These are phyloP conservation scores for Penicillium griseofulvum DNA, from an alignment of 2,329 filamentous ascomycete species.

Conservation along the genomic window DNA sequence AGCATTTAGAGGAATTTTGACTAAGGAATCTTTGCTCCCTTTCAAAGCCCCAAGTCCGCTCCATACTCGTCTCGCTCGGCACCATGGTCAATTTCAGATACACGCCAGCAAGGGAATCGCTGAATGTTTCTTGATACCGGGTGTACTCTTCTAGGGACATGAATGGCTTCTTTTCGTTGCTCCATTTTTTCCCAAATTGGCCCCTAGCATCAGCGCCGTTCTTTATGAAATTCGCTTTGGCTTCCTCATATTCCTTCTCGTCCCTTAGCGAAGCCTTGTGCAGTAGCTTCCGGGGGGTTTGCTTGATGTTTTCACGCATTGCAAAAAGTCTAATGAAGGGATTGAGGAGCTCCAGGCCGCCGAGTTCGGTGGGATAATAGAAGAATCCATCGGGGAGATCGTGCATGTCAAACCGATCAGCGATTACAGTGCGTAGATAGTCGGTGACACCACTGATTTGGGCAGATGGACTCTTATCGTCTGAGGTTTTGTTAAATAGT, in stretches of 20 bases:
- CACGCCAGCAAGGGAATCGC: conserved; percentile 26
- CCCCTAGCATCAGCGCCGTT: conserved; percentile 18
- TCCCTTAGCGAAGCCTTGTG: conserved; percentile 40
- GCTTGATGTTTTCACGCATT: conserved; percentile 46
- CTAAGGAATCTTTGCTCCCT: conserved; percentile 20
- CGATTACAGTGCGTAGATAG: conserved; percentile 55
- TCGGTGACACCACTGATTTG: conserved; percentile 49
- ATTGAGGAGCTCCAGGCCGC: conserved; percentile 51
- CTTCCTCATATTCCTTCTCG: conserved; percentile 55
- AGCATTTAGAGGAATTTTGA: background rate
- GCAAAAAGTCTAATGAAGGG: conserved; percentile 51
- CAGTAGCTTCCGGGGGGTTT: conserved; percentile 35
- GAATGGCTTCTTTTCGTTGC: conserved; percentile 26
- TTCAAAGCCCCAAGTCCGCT: conserved; percentile 28
- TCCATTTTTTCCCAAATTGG: background rate
- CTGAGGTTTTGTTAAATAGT: conserved; percentile 45
- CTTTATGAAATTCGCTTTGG: conserved; percentile 34
- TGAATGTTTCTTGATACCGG: conserved; percentile 36
- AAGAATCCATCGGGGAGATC: conserved; percentile 53
- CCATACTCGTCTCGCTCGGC: conserved; percentile 33
- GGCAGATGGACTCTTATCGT: background rate
- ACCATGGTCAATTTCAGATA: conserved; percentile 34
- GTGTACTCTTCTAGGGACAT: conserved; percentile 43
- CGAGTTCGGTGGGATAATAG: conserved; percentile 53
- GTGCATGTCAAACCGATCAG: conserved; percentile 51